These are phyloP conservation scores for Neurospora sp. DNA, from an alignment of 495 filamentous ascomycete species.

Conservation along the genomic window DNA sequence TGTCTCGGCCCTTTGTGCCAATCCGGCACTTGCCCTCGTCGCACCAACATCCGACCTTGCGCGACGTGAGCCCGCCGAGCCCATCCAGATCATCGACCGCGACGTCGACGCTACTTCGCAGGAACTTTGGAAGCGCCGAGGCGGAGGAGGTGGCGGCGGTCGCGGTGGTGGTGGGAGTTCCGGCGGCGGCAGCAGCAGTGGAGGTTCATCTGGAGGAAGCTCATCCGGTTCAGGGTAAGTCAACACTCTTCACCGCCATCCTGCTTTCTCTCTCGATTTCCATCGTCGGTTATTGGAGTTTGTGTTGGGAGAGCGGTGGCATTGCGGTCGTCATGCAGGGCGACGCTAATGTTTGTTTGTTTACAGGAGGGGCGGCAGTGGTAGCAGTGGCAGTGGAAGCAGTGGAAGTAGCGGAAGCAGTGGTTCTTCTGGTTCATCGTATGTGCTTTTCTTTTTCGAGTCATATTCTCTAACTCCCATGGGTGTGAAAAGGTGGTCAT, in stretches of 20 bases:
- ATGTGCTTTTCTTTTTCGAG: not conserved
- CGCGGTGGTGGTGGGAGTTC: conserved; percentile 37
- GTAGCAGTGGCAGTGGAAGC: not conserved
- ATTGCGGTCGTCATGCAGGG: not conserved
- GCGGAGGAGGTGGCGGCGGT: conserved; percentile 42
- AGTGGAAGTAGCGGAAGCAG: not conserved
- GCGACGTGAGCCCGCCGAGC: conserved; percentile 16
- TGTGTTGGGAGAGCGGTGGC: not conserved
- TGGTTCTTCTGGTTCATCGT: conserved; percentile 3
- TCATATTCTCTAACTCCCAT: not conserved
- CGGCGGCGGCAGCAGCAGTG: conserved; percentile 27
- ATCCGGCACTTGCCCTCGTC: not conserved
- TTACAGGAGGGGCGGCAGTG: not conserved
- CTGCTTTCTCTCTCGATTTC: not conserved
- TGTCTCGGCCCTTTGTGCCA: conserved; percentile 1
- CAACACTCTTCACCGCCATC: not conserved
- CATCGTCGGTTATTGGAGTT: not conserved
- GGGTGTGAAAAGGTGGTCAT: not conserved
- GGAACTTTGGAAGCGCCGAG: conserved; percentile 48
- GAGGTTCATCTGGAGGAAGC: conserved; percentile 21
- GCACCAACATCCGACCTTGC: not conserved
- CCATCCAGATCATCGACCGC: conserved; percentile 13
- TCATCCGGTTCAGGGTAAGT: conserved; percentile 9
- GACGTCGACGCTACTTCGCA: conserved; percentile 12
- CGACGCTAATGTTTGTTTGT: not conserved